Base-by-base conservation (phyloP, 352 stramenopile genomes). In the Globisporangium emineosum region DNA sequence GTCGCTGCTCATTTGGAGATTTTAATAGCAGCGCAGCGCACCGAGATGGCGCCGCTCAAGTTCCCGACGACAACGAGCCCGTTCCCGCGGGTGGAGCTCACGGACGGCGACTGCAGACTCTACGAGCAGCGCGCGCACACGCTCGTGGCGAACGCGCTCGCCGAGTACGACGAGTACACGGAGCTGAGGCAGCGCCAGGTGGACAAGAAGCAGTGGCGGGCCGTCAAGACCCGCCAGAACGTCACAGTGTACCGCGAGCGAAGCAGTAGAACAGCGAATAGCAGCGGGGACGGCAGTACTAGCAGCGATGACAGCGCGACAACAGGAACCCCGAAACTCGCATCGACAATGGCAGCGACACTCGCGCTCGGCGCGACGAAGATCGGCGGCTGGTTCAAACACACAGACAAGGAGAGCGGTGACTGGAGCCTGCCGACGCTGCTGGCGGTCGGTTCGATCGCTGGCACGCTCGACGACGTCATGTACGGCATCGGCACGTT, bases 401-500 rank as follows among this genome's bases (percentile, higher is more conserved):
- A 65, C n/a, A 4, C 64, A 32, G 61, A 71, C 61, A 66, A 64
- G 27, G 54, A 57, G 10, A 49, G 30, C 13, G 58, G n/a, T 35
- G 61, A 61, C 66, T 76, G 57, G 56, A 75, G 69, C 23, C 59
- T 81, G 53, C 75, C 61, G 1, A 65, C 73, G 19, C 59, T 87
- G 27, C 69, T 83, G 35, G 73, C 77, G 58, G 72, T 75, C 35
- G 76, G 78, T 5, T 80, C 65, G 7, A 82, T 85, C 42, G 47
- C 43, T 17, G 71, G 71, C 4, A 67, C 70, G 57, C 29, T 90
- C 25, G 74, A 89, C 42, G 77, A 90, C 42, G 68, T 88, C 57
- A 88, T 90, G 79, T 80, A 84, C 57, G 79, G 83, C 17, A 73
- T 86, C 47, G 25, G 66, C 3, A 71, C 77, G 10, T 81, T 84